These are phyloP conservation scores for Neltuma alba DNA, from an alignment of 306 rosid species.

Conservation along the genomic window DNA sequence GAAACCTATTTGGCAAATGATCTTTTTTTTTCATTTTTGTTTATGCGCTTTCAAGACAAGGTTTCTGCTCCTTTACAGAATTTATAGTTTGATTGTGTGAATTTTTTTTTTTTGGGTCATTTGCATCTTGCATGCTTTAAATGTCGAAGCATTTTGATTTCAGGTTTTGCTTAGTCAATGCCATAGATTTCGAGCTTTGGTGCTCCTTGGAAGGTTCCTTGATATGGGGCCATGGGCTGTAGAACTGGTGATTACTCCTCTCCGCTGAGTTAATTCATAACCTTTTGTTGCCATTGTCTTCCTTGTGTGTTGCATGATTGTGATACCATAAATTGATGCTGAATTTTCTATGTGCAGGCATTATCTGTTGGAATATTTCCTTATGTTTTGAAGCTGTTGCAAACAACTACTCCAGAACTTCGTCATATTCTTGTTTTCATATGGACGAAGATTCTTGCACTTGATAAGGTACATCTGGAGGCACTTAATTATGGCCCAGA, in stretches of 20 bases:
- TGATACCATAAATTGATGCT: slow-evolving; percentile 28
- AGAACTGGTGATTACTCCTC: slow-evolving; percentile 69
- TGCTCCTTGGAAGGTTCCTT: slow-evolving; percentile 96
- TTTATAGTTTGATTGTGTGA: slow-evolving; percentile 14
- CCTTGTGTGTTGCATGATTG: neutral
- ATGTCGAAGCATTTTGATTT: slow-evolving; percentile 23
- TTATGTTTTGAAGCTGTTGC: slow-evolving; percentile 90
- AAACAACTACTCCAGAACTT: slow-evolving; percentile 93
- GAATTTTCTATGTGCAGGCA: slow-evolving; percentile 53
- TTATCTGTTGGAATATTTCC: slow-evolving; percentile 98
- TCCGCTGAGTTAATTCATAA: slow-evolving; percentile 7
- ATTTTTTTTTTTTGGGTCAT: neutral
- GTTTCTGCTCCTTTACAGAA: neutral
- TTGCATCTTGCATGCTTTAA: neutral
- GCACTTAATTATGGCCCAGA: slow-evolving; percentile 18
- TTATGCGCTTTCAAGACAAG: neutral
- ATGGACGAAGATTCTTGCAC: slow-evolving; percentile 98
- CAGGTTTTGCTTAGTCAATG: slow-evolving; percentile 97
- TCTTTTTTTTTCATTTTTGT: neutral
- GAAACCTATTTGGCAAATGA: neutral
- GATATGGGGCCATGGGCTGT: slow-evolving; percentile 99
- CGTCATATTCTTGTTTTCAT: slow-evolving; percentile 97
- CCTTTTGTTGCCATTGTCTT: slow-evolving; percentile 25
- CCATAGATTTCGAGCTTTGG: slow-evolving; percentile 90
- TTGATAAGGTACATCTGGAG: slow-evolving; percentile 75